These are phyloP conservation scores for Candida sp. DNA, from an alignment of 1,139 yeast genomes.

Conservation along the genomic window DNA sequence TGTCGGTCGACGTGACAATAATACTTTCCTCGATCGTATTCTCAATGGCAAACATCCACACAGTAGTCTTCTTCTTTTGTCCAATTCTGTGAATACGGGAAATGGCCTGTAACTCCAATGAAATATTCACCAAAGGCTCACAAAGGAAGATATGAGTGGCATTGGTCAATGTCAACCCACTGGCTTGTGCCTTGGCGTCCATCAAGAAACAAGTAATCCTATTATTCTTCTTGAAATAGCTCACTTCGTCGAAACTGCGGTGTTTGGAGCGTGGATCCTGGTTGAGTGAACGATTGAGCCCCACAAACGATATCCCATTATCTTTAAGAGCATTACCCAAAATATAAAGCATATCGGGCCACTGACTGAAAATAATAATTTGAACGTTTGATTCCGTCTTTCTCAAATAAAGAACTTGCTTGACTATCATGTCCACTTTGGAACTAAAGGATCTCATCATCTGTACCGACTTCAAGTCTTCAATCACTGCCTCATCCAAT, in stretches of 20 bases:
- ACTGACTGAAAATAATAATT: constrained; percentile 86
- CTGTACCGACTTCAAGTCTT: constrained; percentile 47
- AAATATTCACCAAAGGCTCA: constrained; percentile 91
- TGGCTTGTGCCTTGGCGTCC: constrained; percentile 85
- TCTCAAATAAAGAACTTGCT: constrained; percentile 68
- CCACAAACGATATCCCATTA: constrained; percentile 58
- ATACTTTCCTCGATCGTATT: constrained; percentile 93
- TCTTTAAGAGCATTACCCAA: constrained; percentile 68
- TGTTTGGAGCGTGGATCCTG: constrained; percentile 21
- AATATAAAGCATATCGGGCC: constrained; percentile 75
- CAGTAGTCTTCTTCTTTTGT: constrained; percentile 76
- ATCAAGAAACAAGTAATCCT: constrained; percentile 80
- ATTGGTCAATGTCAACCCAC: constrained; percentile 89
- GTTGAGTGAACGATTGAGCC: constrained; percentile 41
- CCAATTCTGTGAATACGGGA: constrained; percentile 95
- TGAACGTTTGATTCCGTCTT: constrained; percentile 67
- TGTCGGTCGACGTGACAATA: constrained; percentile 58
- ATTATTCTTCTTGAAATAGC: constrained; percentile 59
- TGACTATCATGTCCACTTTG: constrained; percentile 82
- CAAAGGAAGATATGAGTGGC: constrained; percentile 91
- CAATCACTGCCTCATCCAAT: constrained; percentile 41
- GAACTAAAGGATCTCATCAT: constrained; percentile 70
- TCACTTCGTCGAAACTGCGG: constrained; percentile 4
- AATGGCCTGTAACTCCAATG: constrained; percentile 89
- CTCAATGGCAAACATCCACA: constrained; percentile 88